A percentile compares a stretch with the other conserved stretches of the same genome.
These are phyloP conservation scores for Exophiala sideris DNA, from an alignment of 2,329 filamentous ascomycete genomes.

Conservation along the genomic window DNA sequence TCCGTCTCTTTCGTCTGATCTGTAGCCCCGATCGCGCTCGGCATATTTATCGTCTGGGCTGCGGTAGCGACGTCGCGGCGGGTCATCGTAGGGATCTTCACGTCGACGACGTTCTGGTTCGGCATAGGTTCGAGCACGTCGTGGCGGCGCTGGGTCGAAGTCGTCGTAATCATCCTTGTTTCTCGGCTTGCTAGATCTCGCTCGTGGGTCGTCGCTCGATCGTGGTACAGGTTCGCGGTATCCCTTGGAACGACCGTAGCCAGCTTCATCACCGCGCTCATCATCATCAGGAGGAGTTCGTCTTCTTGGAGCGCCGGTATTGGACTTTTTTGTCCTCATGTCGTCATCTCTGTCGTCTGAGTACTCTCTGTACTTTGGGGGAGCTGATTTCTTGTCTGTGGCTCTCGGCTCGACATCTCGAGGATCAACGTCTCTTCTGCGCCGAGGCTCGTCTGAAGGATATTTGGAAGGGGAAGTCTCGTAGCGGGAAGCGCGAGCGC, in stretches of 20 bases:
- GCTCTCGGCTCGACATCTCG: conserved; percentile 17
- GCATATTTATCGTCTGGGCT: conserved; percentile 21
- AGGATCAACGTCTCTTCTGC: not conserved
- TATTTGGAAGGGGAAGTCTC: conserved; percentile 15
- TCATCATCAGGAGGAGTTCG: conserved; percentile 14
- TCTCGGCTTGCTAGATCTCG: conserved; percentile 2
- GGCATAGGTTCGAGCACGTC: conserved; percentile 15
- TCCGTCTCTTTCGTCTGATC: conserved; percentile 19
- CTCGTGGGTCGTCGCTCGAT: conserved; percentile 5
- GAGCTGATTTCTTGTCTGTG: conserved; percentile 9
- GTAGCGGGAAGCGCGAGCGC: conserved; percentile 15
- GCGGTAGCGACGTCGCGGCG: conserved; percentile 16
- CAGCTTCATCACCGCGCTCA: conserved; percentile 8
- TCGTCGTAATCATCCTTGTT: conserved; percentile 18
- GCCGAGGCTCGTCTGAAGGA: not conserved
- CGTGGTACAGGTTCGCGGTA: conserved; percentile 19
- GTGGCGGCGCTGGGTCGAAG: conserved; percentile 14
- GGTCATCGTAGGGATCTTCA: conserved; percentile 19
- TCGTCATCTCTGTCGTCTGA: conserved; percentile 7
- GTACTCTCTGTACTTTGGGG: conserved; percentile 15
- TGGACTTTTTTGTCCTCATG: conserved; percentile 11
- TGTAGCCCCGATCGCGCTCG: conserved; percentile 21
- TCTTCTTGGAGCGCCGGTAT: conserved; percentile 17
- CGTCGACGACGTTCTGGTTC: conserved; percentile 18
- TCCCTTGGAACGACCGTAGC: conserved; percentile 19